These are phyloP conservation scores for Avena sativa DNA, from an alignment of 176 grass and related monocot species.

Conservation along the genomic window DNA sequence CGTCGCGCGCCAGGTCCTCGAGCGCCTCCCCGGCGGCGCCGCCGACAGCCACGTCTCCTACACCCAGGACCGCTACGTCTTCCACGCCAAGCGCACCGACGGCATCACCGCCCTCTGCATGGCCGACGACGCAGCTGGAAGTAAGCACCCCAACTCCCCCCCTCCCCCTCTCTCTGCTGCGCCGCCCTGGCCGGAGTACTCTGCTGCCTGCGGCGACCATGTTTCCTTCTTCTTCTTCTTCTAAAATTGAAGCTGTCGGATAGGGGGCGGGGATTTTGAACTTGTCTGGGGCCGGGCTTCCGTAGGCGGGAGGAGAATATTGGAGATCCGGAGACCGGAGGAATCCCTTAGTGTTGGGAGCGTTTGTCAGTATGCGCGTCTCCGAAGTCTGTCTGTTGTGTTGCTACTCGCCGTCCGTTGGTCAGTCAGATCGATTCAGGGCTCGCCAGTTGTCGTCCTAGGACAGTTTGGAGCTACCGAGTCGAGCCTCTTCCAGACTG, in stretches of 20 bases:
- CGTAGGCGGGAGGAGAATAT: background rate
- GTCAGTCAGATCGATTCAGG: background rate
- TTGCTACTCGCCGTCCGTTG: background rate
- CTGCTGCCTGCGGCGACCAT: background rate
- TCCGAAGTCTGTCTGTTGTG: background rate
- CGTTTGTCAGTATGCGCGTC: conserved; percentile 40
- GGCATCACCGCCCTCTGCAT: conserved; percentile 98
- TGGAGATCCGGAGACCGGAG: conserved; percentile 39
- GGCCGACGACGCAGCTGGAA: conserved; percentile 87
- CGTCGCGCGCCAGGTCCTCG: conserved; percentile 92
- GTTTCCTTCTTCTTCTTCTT: background rate
- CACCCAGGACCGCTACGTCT: conserved; percentile 92
- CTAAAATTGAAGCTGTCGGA: background rate
- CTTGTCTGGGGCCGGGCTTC: background rate
- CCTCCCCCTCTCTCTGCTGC: fast-evolving
- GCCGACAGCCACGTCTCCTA: conserved; percentile 97
- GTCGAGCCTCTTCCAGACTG: background rate
- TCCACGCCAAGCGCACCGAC: conserved; percentile 97
- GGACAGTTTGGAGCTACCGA: background rate
- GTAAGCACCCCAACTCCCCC: conserved; percentile 16
- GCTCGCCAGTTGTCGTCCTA: conserved; percentile 24
- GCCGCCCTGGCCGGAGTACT: background rate
- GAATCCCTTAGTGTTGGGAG: background rate
- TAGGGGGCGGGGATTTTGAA: background rate
- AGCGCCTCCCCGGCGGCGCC: conserved; percentile 62